Evolutionary conservation across 768 basidiomycete genomes (phyloP).

Genomic region (Candolleomyces eurysporus): DNA sequence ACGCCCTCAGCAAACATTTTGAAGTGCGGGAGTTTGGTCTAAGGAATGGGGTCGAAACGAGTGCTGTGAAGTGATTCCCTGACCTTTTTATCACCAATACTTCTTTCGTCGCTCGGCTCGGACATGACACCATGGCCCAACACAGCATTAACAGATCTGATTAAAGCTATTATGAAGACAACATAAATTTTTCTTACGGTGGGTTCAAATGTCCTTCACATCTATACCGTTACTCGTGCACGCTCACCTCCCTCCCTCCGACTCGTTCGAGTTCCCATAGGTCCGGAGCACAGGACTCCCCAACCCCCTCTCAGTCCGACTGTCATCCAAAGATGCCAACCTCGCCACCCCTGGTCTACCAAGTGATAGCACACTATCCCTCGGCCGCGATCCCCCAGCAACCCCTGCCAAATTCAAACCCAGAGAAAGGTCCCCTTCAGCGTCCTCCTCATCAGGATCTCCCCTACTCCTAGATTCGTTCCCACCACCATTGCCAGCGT

Average conservation of each 20-base stretch:
- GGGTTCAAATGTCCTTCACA: too few relatives aligned
- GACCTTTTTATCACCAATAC: too few relatives aligned
- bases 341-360: constrained; percentile 7
- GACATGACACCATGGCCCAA: too few relatives aligned
- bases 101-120: too few relatives aligned
- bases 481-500: constrained; percentile 13
- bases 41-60: too few relatives aligned
- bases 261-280: background rate
- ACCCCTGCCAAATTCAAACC: background rate
- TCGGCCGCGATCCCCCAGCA: constrained; percentile 3
- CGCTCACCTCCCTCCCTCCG: background rate
- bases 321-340: constrained; percentile 40
- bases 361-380: background rate
- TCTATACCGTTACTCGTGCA: background rate
- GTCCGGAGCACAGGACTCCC: constrained; percentile 59
- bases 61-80: too few relatives aligned
- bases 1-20: too few relatives aligned
- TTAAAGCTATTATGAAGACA: background rate
- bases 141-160: background rate
- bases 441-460: background rate
- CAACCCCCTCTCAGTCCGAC: constrained; percentile 60
- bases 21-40: too few relatives aligned
- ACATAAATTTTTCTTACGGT: background rate
- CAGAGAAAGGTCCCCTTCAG: background rate
- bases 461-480: constrained; percentile 7